phyloP scores from a whole-genome alignment of 768 basidiomycete species.

The Pisolithus marmoratus region DNA sequence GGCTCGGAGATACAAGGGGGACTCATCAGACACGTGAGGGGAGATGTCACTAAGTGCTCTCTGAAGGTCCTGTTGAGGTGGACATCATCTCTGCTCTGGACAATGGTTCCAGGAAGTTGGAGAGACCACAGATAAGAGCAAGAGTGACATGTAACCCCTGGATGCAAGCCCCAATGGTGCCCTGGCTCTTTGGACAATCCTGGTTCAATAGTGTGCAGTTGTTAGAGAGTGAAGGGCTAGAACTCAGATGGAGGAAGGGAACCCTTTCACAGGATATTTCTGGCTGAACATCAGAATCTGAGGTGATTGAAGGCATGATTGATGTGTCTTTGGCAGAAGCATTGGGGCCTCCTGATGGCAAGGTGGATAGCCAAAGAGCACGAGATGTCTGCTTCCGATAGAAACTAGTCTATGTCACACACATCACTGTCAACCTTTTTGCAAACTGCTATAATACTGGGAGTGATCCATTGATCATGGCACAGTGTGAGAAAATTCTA shows the following conservation, averaged over 20 bases:
- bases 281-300: constrained; percentile 15
- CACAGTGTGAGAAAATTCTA: no score
- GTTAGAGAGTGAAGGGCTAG: constrained; percentile 24
- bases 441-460: no score
- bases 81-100: constrained; percentile 34
- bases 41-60: constrained; percentile 20
- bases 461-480: no score
- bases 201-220: constrained; percentile 15
- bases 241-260: constrained; percentile 36
- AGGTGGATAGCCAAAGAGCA: constrained; percentile 33
- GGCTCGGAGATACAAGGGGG: constrained; percentile 29
- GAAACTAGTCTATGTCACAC: no score
- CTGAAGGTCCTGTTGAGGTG: constrained; percentile 40
- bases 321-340: constrained; percentile 22
- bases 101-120: constrained; percentile 23
- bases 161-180: constrained; percentile 13
- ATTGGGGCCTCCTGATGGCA: constrained; percentile 15
- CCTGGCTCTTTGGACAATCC: constrained; percentile 10
- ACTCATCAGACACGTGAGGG: constrained; percentile 27
- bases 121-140: constrained; percentile 26
- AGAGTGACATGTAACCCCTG: constrained; percentile 16
- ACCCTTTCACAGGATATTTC: constrained; percentile 21
- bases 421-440: no score
- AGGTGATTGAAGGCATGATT: constrained; percentile 19
- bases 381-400: constrained; percentile 28